phyloP scores from a whole-genome alignment of 495 filamentous ascomycete genomes.

The Penicillium riverlandense region DNA sequence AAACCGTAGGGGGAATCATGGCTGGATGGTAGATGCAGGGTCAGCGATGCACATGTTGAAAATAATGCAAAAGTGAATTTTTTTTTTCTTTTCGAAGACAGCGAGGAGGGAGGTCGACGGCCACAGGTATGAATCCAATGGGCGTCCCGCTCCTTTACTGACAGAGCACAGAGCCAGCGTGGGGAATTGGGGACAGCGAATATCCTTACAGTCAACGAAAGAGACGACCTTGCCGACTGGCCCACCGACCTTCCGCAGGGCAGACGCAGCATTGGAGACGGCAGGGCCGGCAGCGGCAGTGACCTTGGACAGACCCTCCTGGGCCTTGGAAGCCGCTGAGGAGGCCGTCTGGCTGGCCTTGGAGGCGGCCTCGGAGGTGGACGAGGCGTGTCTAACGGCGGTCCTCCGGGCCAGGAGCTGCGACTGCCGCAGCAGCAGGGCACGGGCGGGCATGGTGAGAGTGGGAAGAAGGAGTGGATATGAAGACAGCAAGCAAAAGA shows the following conservation, averaged over 20 bases:
- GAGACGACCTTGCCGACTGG: conserved; percentile 72
- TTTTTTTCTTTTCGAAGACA: no score
- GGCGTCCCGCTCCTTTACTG: no score
- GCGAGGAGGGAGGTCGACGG: conserved; percentile 3
- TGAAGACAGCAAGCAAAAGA: conserved; percentile 19
- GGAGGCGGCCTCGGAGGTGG: conserved; percentile 59
- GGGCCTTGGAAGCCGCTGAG: conserved; percentile 65
- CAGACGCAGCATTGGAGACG: conserved; percentile 60
- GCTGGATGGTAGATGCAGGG: conserved; percentile 42
- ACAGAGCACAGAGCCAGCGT: not conserved
- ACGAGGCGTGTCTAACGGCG: conserved; percentile 55
- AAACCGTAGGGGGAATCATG: conserved; percentile 75
- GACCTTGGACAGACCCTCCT: conserved; percentile 79
- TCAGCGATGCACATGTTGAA: conserved; percentile 18
- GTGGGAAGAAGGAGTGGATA: conserved; percentile 19
- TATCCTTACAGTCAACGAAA: conserved; percentile 76
- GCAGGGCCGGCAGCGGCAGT: conserved; percentile 72
- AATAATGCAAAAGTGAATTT: not conserved
- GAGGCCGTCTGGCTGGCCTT: conserved; percentile 62
- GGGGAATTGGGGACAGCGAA: not conserved
- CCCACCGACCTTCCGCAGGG: conserved; percentile 73
- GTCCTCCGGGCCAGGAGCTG: conserved; percentile 51
- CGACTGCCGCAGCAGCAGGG: conserved; percentile 57
- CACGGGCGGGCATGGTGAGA: conserved; percentile 47
- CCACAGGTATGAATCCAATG: no score